These are phyloP conservation scores for Serendipita sp. DNA, from an alignment of 768 basidiomycete species.

Conservation along the genomic window DNA sequence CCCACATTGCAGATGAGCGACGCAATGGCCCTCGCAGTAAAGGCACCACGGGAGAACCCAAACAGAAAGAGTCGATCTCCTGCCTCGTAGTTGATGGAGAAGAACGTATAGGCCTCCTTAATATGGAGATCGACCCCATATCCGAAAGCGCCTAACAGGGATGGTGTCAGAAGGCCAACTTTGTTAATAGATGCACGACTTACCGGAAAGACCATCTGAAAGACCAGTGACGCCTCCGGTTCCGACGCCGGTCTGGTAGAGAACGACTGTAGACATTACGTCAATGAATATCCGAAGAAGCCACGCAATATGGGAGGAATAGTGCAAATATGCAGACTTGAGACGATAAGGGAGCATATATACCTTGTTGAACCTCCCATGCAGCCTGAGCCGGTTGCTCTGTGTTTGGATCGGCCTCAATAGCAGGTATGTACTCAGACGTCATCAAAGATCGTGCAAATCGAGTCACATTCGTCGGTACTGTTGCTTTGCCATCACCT, in stretches of 20 bases:
- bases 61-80: constrained; percentile 11
- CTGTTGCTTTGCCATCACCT: not conserved
- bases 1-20: constrained; percentile 9
- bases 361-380: not conserved
- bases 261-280: not conserved
- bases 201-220: not conserved
- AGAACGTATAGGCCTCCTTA: constrained; percentile 11
- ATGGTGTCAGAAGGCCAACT: not conserved
- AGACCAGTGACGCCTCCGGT: not conserved
- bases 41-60: constrained; percentile 14
- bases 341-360: too few species aligned
- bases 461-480: not conserved
- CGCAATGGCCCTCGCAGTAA: constrained; percentile 11
- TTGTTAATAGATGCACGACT: not conserved
- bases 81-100: constrained; percentile 10
- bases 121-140: constrained; percentile 3
- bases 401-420: too few species aligned
- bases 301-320: too few species aligned
- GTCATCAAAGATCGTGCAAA: not conserved
- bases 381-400: not conserved
- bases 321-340: too few species aligned
- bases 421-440: not conserved
- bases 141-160: not conserved
- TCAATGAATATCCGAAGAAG: too few species aligned
- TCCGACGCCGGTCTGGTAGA: not conserved